Evolutionary conservation across 176 grass and related monocot species (phyloP).

Genomic region (Eleusine coracana): DNA sequence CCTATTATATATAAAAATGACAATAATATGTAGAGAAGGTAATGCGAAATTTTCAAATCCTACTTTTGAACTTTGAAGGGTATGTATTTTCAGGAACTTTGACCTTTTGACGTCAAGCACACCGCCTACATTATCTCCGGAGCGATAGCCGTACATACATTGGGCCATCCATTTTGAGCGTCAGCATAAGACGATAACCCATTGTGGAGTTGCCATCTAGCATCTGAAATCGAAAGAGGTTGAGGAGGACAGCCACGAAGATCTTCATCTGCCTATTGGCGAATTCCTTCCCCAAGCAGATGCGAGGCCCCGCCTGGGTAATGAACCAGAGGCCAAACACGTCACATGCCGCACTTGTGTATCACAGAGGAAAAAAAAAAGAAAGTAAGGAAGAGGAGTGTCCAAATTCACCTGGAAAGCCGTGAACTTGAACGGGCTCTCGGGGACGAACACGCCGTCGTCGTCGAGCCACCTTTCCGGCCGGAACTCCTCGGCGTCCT

Average conservation of each 20-base stretch:
- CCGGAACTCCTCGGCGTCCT: slow-evolving; percentile 69
- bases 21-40: no score
- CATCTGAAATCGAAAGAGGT: slow-evolving; percentile 65
- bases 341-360: neutral
- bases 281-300: slow-evolving; percentile 88
- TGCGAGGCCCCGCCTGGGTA: slow-evolving; percentile 65
- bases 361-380: neutral
- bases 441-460: slow-evolving; percentile 53
- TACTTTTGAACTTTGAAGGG: no score
- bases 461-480: slow-evolving; percentile 81
- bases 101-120: no score
- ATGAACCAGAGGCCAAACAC: neutral
- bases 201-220: slow-evolving; percentile 38
- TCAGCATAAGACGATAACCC: slow-evolving; percentile 45
- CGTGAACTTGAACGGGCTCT: slow-evolving; percentile 76
- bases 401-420: slow-evolving; percentile 66
- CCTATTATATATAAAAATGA: no score
- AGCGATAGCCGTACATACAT: slow-evolving; percentile 37
- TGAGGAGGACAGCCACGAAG: slow-evolving; percentile 53
- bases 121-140: slow-evolving; percentile 24
- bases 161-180: slow-evolving; percentile 68
- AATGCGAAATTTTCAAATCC: no score
- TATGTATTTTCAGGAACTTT: no score
- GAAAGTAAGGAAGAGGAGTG: neutral
- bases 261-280: slow-evolving; percentile 92